Evolutionary conservation across 2,329 filamentous ascomycete genomes (phyloP).

Genomic region (Graphilbum fragrans): DNA sequence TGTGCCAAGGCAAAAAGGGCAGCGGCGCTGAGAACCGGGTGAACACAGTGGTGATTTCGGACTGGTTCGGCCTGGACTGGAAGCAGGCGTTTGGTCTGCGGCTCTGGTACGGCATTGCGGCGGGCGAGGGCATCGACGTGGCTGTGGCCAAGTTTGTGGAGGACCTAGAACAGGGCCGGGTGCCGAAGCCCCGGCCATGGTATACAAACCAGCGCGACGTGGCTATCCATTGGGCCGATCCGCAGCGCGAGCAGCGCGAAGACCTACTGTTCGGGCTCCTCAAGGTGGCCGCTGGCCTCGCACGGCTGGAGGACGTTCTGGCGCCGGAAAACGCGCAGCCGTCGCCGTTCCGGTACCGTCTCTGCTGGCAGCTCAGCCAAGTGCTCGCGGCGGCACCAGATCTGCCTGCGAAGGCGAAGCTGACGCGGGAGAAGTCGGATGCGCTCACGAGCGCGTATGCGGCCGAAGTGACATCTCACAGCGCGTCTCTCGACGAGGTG

Average conservation of each 20-base stretch:
- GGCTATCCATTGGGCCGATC: slow-evolving; percentile 40
- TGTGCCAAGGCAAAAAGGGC: slow-evolving; percentile 64
- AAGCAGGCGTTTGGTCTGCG: slow-evolving; percentile 84
- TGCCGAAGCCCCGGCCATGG: slow-evolving; percentile 62
- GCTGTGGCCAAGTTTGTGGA: slow-evolving; percentile 64
- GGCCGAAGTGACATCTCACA: slow-evolving; percentile 8
- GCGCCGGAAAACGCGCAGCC: slow-evolving; percentile 66
- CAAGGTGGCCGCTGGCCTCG: slow-evolving; percentile 59
- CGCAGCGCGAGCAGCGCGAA: slow-evolving; percentile 40
- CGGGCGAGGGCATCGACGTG: slow-evolving; percentile 54
- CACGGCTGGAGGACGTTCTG: slow-evolving; percentile 56
- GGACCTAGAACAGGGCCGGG: slow-evolving; percentile 59
- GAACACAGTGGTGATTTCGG: slow-evolving; percentile 68
- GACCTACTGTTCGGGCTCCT: slow-evolving; percentile 82
- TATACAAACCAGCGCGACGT: slow-evolving; percentile 47
- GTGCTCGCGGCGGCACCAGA: slow-evolving; percentile 40
- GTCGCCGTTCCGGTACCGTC: slow-evolving; percentile 59
- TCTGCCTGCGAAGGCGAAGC: slow-evolving; percentile 24
- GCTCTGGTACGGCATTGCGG: slow-evolving; percentile 72
- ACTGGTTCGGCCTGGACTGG: slow-evolving; percentile 82
- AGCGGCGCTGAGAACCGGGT: slow-evolving; percentile 69
- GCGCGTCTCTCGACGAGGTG: slow-evolving; percentile 25
- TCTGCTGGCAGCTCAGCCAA: slow-evolving; percentile 78
- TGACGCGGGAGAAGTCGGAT: slow-evolving; percentile 56
- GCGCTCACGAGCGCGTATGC: slow-evolving; percentile 34